Base-by-base conservation (phyloP, 1,284 basidiomycete species). In the Sphagnurus paluster region DNA sequence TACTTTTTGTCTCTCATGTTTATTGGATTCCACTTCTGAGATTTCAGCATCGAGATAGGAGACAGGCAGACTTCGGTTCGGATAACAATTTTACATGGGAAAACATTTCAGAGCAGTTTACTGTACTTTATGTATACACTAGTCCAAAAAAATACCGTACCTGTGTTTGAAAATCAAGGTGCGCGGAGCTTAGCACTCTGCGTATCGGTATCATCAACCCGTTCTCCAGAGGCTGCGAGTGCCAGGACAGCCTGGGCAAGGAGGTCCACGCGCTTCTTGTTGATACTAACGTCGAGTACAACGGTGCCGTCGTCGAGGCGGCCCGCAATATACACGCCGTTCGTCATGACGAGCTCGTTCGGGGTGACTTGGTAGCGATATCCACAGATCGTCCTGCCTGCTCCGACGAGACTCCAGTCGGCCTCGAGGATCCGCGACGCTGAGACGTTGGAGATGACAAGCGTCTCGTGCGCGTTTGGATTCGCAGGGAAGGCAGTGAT, bases 281-380 rank as follows among this genome's bases (percentile, higher is more conserved):
- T 69, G 43, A 72, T 42, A 9, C 63, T 64, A 5, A 67, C 55
- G 52, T 74, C 70, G 42, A 74, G 43, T 9, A 71, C 65, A 19
- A 67, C 61, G 23, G 61, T 68, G 10, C 62, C 63, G 50, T 72
- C 67, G 1, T 58, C 51, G 32, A 71, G 44, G 23, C 67, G 53
- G 5, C 70, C 71, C 14, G 67, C 64, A 33, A 72, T 67, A 38
- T 64, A 71, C 1, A 67, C 60, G 0, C 61, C 55, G 52, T 72
- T 72, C 10, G 67, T 65, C 39, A 67, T 55, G 35, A 66, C 37
- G 11, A 68, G 36, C 11, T 64, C 63, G 2, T 58, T 65, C 5
- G 65, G 63, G 2, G 68, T 68, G 24, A 68, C 50, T 39, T 67
- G 65, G 44, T 70, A 71, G 5, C 68, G 56, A 46, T 70, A 69